Evolutionary conservation across 2,329 filamentous ascomycete genomes (phyloP).

Genomic region (Pestalotiopsis sp.): DNA sequence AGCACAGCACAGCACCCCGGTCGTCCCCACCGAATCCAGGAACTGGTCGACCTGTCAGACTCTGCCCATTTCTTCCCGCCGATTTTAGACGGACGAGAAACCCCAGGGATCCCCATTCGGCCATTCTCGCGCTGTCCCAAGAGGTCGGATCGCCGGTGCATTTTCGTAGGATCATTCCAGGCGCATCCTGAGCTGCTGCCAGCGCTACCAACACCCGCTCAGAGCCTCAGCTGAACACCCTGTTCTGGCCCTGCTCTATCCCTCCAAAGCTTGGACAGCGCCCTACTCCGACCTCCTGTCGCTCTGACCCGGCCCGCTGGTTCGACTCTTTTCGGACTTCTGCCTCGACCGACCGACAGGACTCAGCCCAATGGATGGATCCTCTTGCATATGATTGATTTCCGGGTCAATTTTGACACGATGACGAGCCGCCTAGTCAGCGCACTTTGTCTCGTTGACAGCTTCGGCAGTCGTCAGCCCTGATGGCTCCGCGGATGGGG

Average conservation of each 20-base stretch:
- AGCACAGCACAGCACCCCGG: not conserved
- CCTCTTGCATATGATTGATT: not conserved
- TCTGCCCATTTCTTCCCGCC: not conserved
- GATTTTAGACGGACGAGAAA: conserved; percentile 9
- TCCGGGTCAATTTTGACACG: conserved; percentile 6
- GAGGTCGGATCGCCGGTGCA: not conserved
- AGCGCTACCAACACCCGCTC: not conserved
- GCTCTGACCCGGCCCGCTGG: not conserved
- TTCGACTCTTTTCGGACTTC: not conserved
- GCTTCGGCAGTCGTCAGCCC: not conserved
- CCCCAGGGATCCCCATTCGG: not conserved
- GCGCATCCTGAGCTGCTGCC: not conserved
- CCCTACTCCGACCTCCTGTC: not conserved
- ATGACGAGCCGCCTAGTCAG: not conserved
- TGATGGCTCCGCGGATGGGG: not conserved
- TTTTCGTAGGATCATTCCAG: conserved; percentile 8
- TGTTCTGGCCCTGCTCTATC: not conserved
- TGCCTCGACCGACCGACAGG: not conserved
- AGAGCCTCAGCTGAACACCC: not conserved
- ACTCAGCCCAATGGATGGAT: not conserved
- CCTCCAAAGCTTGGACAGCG: not conserved
- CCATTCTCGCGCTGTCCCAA: not conserved
- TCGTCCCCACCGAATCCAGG: not conserved
- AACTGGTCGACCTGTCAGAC: not conserved
- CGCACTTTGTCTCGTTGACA: not conserved